phyloP scores from a whole-genome alignment of 1,139 yeast genomes.

The Pneumocystis canis region DNA sequence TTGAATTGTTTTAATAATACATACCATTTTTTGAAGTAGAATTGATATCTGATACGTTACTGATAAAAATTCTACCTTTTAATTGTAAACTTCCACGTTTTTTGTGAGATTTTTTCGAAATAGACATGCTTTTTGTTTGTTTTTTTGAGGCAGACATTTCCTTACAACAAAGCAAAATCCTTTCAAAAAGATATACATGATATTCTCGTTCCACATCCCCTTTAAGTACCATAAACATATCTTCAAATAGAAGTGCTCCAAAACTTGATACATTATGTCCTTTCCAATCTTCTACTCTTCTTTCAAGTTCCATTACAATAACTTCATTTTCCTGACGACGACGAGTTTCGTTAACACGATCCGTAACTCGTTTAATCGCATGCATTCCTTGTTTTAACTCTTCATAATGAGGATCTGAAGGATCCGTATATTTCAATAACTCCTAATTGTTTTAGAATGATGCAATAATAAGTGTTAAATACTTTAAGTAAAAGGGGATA shows the following conservation, averaged over 20 bases:
- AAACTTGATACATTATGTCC: conserved; percentile 74
- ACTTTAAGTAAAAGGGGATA: conserved; percentile 63
- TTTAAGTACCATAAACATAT: conserved; percentile 58
- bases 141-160: conserved; percentile 24
- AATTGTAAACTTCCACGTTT: conserved; percentile 21
- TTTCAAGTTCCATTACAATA: conserved; percentile 50
- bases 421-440: conserved; percentile 49
- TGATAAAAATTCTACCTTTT: conserved; percentile 30
- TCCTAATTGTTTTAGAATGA: conserved; percentile 26
- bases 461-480: conserved; percentile 2
- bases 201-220: conserved; percentile 75
- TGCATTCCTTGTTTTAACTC: conserved; percentile 59
- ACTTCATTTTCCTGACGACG: conserved; percentile 79
- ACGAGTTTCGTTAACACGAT: conserved; percentile 83
- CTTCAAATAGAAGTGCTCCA: conserved; percentile 73
- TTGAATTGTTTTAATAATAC: conserved; percentile 6
- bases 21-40: conserved; percentile 7
- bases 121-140: conserved; percentile 10
- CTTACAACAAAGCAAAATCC: conserved; percentile 66
- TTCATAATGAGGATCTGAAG: conserved; percentile 40
- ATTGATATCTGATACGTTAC: conserved; percentile 25
- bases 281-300: conserved; percentile 78
- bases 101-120: conserved; percentile 10
- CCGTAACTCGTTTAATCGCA: conserved; percentile 62
- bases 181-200: conserved; percentile 77